These are phyloP conservation scores for Sporisorium scitamineum DNA, from an alignment of 1,284 basidiomycete species.

Conservation along the genomic window DNA sequence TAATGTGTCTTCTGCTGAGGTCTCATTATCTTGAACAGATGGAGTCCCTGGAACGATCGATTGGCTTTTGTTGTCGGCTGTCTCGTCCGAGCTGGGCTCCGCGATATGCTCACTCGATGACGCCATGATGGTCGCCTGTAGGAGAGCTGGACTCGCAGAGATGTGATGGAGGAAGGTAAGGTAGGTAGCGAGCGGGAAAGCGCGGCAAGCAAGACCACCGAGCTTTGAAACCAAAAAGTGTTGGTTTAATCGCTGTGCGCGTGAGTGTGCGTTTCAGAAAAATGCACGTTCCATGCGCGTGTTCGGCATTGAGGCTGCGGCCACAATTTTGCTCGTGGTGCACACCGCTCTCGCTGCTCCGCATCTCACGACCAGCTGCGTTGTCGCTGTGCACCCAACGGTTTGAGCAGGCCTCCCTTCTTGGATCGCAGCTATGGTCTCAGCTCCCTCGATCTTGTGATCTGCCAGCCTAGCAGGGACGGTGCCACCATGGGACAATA, in stretches of 20 bases:
- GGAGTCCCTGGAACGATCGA: neutral
- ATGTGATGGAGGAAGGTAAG: neutral
- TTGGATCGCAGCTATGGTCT: neutral
- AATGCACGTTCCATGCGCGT: conserved; percentile 23
- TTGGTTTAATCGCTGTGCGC: conserved; percentile 28
- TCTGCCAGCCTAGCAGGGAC: too few species aligned
- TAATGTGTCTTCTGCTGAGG: neutral
- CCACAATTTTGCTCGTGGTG: neutral
- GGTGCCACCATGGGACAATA: neutral
- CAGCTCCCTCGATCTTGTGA: neutral
- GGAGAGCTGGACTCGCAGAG: neutral
- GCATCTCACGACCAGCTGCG: neutral
- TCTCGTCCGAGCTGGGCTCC: neutral
- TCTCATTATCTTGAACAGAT: neutral
- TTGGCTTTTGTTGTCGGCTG: conserved; percentile 4
- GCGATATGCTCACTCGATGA: conserved; percentile 9
- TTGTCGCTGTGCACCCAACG: neutral
- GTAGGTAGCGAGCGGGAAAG: neutral
- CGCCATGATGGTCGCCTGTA: conserved; percentile 10
- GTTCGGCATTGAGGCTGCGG: neutral
- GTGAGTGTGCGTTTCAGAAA: conserved; percentile 10
- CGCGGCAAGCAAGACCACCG: neutral
- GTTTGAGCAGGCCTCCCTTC: neutral
- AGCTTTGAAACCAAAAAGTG: conserved; percentile 12
- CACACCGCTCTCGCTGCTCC: neutral